Base-by-base conservation (phyloP, 2,329 filamentous ascomycete genomes). In the Rutstroemia sp. region DNA sequence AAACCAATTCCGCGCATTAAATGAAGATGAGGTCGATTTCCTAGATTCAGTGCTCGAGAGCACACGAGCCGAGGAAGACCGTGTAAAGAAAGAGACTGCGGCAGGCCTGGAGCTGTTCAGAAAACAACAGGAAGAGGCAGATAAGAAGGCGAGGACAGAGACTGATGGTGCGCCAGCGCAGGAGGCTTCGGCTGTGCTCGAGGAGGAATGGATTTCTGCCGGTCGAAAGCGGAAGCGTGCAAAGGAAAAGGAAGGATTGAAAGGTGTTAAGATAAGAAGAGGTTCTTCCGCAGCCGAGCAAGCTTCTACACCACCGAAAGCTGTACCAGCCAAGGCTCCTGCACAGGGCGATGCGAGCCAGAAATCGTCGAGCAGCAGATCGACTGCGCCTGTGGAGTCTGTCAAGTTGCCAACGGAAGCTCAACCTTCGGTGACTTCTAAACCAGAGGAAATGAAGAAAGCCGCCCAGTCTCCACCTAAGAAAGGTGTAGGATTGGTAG, bases 1-100 rank as follows among this genome's bases (percentile, higher is more conserved):
- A 66, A 88, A 92, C 65, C 89, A 92, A 73, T 92, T 91, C 69
- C 81, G 85, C 40, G 77, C 86, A 3, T 77, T 94, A 30, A 86
- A 92, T 67, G 87, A 90, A 58, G 87, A 91, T 68, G 89, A 92
- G 73, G 77, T 87, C 51, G 87, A 87, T 19, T 92, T 90, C 62
- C 72, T 94, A 51, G 82, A 86, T 48, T 79, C 78, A 47, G 76
- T 87, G 40, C 65, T 73, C 49, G 76, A 75, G 51, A 72, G 72
- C 53, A 73, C 75, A 66, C 70, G 76, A 38, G 70, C 67, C 5
- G 82, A 82, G 63, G 83, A 85, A 67, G 79, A 80, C 58, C 69
- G 74, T 46, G 71, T 78, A 51, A 72, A 73, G 61, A 71, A 72
- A 27, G 83, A 86, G 73, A 79, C 77, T 40, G 79, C 82, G 64